Conservation (phyloP, 345 rosid species). For the Laguncularia racemosa region DNA sequence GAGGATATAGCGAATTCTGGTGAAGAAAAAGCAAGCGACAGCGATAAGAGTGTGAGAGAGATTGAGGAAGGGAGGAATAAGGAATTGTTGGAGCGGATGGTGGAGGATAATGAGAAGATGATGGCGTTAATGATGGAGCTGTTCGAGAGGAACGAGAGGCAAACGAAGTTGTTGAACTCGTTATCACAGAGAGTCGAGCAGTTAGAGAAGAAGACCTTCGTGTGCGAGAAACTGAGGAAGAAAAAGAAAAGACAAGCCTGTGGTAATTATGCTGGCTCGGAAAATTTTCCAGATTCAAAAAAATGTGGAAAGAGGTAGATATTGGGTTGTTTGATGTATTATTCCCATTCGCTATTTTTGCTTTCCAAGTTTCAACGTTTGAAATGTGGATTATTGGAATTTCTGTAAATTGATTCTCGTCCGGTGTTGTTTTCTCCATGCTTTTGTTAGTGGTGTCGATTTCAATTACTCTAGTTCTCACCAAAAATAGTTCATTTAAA, state of each 20-base stretch:
- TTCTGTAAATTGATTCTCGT: no score
- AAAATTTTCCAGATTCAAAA: constrained; percentile 1
- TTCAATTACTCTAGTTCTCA: no score
- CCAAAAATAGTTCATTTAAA: no score
- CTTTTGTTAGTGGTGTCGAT: no score
- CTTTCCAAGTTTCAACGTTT: no score
- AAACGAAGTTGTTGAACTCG: constrained; percentile 28
- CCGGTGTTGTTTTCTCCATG: no score
- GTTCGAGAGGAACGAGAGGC: constrained; percentile 43
- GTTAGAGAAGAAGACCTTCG: constrained; percentile 38
- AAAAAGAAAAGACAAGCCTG: constrained; percentile 25
- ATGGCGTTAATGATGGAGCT: constrained; percentile 41
- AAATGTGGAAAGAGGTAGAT: constrained; percentile 13
- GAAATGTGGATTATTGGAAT: no score
- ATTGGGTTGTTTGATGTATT: no score
- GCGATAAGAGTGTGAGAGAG: not conserved
- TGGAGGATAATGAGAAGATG: constrained; percentile 55
- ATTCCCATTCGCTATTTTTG: no score
- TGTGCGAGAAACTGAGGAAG: constrained; percentile 33
- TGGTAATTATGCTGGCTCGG: not conserved
- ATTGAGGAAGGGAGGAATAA: constrained; percentile 11
- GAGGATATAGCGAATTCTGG: not conserved
- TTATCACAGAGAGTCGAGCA: constrained; percentile 45
- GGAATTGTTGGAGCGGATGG: constrained; percentile 34
- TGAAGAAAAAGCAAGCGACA: not conserved